Conservation (phyloP, 140 eudicot species). For the Senecio squalidus region DNA sequence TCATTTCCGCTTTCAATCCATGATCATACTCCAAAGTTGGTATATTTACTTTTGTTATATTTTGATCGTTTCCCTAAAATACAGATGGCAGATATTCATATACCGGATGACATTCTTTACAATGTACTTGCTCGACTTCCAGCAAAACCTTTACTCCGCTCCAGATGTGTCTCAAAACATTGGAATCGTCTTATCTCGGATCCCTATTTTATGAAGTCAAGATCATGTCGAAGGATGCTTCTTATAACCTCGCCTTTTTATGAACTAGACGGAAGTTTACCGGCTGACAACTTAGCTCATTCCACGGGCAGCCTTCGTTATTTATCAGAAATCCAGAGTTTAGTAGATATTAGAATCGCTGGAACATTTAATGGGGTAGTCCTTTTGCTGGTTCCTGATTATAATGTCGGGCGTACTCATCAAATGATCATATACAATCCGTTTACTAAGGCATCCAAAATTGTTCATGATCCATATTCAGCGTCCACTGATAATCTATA, state of each 20-base stretch:
- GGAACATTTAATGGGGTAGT: slow-evolving; percentile 11
- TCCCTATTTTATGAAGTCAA: not conserved
- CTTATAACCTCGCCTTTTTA: not conserved
- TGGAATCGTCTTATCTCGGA: not conserved
- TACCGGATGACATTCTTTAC: not conserved
- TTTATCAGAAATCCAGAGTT: not conserved
- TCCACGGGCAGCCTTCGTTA: not conserved
- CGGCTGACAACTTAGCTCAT: not conserved
- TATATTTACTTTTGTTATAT: too few relatives aligned
- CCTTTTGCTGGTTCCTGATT: not conserved
- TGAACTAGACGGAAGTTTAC: not conserved
- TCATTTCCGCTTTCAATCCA: not conserved
- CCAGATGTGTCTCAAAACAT: not conserved
- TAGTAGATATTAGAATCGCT: not conserved
- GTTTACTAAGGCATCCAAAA: not conserved
- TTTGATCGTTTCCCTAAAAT: not conserved
- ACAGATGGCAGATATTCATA: not conserved
- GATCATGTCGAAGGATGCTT: not conserved
- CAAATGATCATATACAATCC: slow-evolving; percentile 3
- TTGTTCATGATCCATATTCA: not conserved
- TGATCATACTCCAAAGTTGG: not conserved
- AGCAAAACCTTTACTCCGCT: not conserved
- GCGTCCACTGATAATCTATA: too few relatives aligned
- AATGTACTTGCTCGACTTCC: not conserved
- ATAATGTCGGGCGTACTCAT: not conserved